phyloP scores from a whole-genome alignment of 371 early-diverging fungal species.

The Mortierella polycephala region DNA sequence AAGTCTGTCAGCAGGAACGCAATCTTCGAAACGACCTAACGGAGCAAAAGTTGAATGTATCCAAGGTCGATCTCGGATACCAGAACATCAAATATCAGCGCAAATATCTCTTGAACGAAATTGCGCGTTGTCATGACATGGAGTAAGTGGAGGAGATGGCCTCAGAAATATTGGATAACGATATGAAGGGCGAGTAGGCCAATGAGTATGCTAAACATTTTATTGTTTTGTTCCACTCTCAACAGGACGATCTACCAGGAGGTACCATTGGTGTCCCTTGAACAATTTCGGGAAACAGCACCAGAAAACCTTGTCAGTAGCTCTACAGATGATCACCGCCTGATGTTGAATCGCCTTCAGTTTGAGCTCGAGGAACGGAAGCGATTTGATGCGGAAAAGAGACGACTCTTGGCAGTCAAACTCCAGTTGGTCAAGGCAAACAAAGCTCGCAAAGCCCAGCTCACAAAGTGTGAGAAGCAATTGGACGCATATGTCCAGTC shows the following conservation, averaged over 20 bases:
- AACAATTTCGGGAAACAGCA: conserved; percentile 32
- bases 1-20: conserved; percentile 40
- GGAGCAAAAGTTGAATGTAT: conserved; percentile 38
- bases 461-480: conserved; percentile 40
- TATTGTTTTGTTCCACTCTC: background rate
- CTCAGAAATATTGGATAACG: background rate
- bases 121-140: conserved; percentile 52
- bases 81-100: conserved; percentile 53
- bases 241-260: conserved; percentile 50
- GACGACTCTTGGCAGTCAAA: conserved; percentile 39
- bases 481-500: conserved; percentile 30
- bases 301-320: conserved; percentile 20
- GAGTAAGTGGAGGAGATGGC: conserved; percentile 27
- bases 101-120: conserved; percentile 51
- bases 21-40: conserved; percentile 39
- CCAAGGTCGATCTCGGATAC: conserved; percentile 42
- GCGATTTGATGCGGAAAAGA: conserved; percentile 50
- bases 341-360: conserved; percentile 46
- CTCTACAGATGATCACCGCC: conserved; percentile 28
- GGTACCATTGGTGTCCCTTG: conserved; percentile 37
- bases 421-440: conserved; percentile 36
- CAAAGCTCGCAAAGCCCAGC: conserved; percentile 36
- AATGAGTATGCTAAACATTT: background rate
- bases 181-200: background rate
- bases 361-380: conserved; percentile 53